Base-by-base conservation (phyloP, 768 basidiomycete species). In the Sutorius australiensis region DNA sequence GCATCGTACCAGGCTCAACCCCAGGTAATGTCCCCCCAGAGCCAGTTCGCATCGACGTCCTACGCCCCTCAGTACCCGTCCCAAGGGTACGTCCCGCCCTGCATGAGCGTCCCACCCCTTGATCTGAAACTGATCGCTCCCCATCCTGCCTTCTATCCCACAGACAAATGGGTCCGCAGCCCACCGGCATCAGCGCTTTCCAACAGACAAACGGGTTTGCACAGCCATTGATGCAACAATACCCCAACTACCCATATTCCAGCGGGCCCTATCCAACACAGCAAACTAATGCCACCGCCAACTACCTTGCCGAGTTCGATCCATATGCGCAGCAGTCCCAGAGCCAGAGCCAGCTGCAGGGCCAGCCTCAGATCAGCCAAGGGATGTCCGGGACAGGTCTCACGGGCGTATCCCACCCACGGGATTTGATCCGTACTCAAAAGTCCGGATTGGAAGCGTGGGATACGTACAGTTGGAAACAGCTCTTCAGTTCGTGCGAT, bases 391-490 rank as follows among this genome's bases (percentile, higher is more conserved):
- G 51, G 24, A 40, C 51, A 2, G 59, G 58, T 7, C 66, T 70
- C 2, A 69, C 76, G 8, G 71, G 78, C 6, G 44, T 37, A 7
- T 24, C 74, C 24, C 89, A 92, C 59, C 89, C 89, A 0, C 80
- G 86, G 37, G 80, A 87, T 41, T 80, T 76, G 57, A 81, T 91
- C 50, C 82, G 81, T 41, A 67, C 69, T 3, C 80, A 89, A 66
- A 90, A 89, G 58, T 62, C 73, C 0, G 81, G 83, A 64, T 74
- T 92, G 27, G 89, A 89, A 58, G 71, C 78, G 7, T 90, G 88
- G 88, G 84, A 89, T 59, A 34, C 68, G 7, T 80, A 79, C 51
- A 71, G 84, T 12, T 90, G 88, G 88, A 89, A 84, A 66, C 86
- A 87, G 70, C 73, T 84, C 34, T 66, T 88, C 28, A 69, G 69